Conservation (phyloP, 169 alveolate genomes). For the Pseudocohnilembus persalinus region DNA sequence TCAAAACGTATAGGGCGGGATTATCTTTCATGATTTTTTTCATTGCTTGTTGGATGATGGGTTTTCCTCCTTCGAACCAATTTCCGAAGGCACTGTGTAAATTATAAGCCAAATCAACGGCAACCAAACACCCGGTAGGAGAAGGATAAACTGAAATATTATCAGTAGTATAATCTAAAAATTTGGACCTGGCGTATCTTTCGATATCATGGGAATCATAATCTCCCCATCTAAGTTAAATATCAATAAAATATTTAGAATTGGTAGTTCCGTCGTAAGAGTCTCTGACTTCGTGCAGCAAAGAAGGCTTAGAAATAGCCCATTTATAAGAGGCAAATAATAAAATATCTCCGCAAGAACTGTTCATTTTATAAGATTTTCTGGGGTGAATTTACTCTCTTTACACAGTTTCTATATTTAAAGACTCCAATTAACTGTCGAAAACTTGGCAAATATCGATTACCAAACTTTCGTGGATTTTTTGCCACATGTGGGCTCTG, state of each 20-base stretch:
- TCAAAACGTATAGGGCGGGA: constrained; percentile 99
- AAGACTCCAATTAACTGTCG: constrained; percentile 97
- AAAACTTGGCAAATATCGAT: constrained; percentile 99
- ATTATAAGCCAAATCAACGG: constrained; percentile 99
- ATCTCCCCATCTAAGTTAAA: constrained; percentile 99
- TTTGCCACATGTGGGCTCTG: constrained; percentile 99
- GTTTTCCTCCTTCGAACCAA: constrained; percentile 98
- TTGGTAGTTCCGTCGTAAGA: constrained; percentile 83
- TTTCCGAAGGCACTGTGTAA: constrained; percentile 99
- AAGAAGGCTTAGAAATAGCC: constrained; percentile 97
- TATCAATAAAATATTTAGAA: constrained; percentile 97
- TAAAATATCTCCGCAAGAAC: constrained; percentile 99
- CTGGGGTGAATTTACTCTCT: constrained; percentile 99
- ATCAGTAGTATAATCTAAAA: constrained; percentile 99
- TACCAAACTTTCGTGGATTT: constrained; percentile 99
- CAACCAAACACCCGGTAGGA: constrained; percentile 98
- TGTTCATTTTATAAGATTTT: constrained; percentile 99
- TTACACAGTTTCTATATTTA: constrained; percentile 99
- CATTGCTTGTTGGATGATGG: constrained; percentile 96
- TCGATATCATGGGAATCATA: constrained; percentile 99
- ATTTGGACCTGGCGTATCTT: constrained; percentile 99
- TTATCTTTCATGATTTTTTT: constrained; percentile 99
- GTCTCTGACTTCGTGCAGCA: constrained; percentile 95
- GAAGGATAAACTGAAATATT: constrained; percentile 98
- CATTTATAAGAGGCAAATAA: constrained; percentile 98